A percentile compares a stretch with the other conserved stretches of the same genome.
Conservation (phyloP, 805 yeast species). For the Yarrowia sp. region DNA sequence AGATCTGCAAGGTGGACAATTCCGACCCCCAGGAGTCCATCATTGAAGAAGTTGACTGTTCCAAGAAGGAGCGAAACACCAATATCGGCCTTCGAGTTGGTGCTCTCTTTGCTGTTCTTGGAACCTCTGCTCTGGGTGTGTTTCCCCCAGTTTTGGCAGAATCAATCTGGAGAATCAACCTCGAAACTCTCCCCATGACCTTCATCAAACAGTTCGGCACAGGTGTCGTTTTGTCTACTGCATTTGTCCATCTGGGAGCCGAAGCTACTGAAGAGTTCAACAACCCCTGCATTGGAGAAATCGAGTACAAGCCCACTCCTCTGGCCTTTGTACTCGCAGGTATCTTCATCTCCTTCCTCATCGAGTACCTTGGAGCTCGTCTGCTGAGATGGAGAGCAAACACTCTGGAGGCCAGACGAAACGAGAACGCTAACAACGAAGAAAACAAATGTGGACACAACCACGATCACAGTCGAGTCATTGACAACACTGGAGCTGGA, state of each 20-base stretch:
- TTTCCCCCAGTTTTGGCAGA: conserved; percentile 35
- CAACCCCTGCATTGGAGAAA: conserved; percentile 66
- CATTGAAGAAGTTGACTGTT: conserved; percentile 28
- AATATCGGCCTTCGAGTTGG: conserved; percentile 34
- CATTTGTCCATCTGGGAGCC: conserved; percentile 73
- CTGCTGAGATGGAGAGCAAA: conserved; percentile 37
- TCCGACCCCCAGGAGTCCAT: conserved; percentile 26
- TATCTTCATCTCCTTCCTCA: conserved; percentile 58
- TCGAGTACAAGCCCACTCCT: conserved; percentile 60
- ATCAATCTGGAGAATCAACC: conserved; percentile 34
- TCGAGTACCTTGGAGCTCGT: conserved; percentile 58
- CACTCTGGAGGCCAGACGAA: conserved; percentile 38
- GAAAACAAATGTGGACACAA: conserved; percentile 4
- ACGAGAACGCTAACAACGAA: neutral
- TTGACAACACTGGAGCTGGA: conserved; percentile 5
- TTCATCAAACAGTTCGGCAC: conserved; percentile 66
- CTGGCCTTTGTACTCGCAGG: conserved; percentile 57
- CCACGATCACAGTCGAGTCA: conserved; percentile 7
- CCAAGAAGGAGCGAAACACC: conserved; percentile 25
- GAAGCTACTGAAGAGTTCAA: conserved; percentile 70
- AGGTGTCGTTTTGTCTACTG: conserved; percentile 83
- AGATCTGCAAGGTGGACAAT: conserved; percentile 32
- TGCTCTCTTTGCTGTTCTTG: conserved; percentile 30
- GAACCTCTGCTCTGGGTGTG: conserved; percentile 35
- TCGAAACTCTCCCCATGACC: conserved; percentile 35